Conservation (phyloP, 1,139 yeast species). For the Geotrichum siamense region DNA sequence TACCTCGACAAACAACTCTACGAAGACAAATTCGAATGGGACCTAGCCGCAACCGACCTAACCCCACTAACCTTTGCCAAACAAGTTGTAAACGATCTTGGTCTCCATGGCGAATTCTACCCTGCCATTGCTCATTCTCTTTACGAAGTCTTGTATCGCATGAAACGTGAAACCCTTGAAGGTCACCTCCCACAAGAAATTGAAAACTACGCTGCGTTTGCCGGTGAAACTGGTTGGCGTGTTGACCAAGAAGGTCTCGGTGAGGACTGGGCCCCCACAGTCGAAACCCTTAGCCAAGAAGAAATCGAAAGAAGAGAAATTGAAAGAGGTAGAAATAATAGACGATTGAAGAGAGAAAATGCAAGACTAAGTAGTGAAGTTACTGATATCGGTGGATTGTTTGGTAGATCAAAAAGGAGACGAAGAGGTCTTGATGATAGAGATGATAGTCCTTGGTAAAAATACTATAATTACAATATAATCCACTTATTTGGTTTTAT, state of each 20-base stretch:
- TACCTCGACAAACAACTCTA: conserved; percentile 76
- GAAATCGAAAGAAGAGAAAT: conserved; percentile 93
- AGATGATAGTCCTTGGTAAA: conserved; percentile 21
- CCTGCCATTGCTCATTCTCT: conserved; percentile 87
- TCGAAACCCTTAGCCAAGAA: conserved; percentile 80
- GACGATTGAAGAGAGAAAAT: conserved; percentile 88
- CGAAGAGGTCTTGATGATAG: conserved; percentile 25
- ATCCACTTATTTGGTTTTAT: too few relatives aligned
- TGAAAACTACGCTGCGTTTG: conserved; percentile 53
- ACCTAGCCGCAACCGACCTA: conserved; percentile 51
- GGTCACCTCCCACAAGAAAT: conserved; percentile 59
- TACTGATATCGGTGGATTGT: conserved; percentile 32
- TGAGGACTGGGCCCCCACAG: conserved; percentile 83
- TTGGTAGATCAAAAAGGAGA: conserved; percentile 31
- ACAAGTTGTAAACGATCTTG: conserved; percentile 76
- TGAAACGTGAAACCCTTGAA: conserved; percentile 81
- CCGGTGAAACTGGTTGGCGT: conserved; percentile 57
- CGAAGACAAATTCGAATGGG: conserved; percentile 96
- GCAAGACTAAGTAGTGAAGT: conserved; percentile 37
- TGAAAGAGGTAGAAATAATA: conserved; percentile 84
- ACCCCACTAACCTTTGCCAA: conserved; percentile 84
- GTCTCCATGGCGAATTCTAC: conserved; percentile 74
- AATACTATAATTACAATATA: not conserved
- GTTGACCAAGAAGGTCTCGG: conserved; percentile 54
- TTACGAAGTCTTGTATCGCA: conserved; percentile 67